These are phyloP conservation scores for Chaetothyriales sp. DNA, from an alignment of 2,329 filamentous ascomycete species.

Conservation along the genomic window DNA sequence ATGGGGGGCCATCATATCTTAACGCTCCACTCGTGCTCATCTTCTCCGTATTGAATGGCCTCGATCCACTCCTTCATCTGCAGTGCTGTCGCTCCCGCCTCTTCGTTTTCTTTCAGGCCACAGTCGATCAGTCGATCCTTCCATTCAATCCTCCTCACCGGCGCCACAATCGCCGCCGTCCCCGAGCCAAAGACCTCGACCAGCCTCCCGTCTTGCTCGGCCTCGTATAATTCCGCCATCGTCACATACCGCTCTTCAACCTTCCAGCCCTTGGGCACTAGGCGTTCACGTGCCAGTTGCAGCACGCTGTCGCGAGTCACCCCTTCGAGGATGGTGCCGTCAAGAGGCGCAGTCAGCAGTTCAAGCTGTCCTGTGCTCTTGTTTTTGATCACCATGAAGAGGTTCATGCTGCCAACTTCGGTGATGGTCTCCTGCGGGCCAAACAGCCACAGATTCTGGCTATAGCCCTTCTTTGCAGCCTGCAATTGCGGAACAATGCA, in stretches of 20 bases:
- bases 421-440: constrained; percentile 91
- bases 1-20: constrained; percentile 6
- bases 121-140: constrained; percentile 67
- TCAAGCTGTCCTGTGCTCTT: constrained; percentile 81
- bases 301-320: constrained; percentile 87
- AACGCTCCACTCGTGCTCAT: constrained; percentile 73
- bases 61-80: constrained; percentile 96
- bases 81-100: constrained; percentile 72
- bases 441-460: constrained; percentile 97
- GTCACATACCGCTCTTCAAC: constrained; percentile 80
- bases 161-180: constrained; percentile 86
- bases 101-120: constrained; percentile 62
- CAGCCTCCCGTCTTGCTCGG: constrained; percentile 67
- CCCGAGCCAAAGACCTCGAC: constrained; percentile 89
- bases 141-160: constrained; percentile 80
- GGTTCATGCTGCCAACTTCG: constrained; percentile 97
- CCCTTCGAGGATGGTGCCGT: constrained; percentile 91
- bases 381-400: constrained; percentile 76
- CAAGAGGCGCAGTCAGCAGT: constrained; percentile 83
- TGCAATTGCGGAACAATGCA: constrained; percentile 94
- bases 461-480: constrained; percentile 79
- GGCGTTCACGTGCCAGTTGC: constrained; percentile 65
- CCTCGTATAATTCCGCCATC: constrained; percentile 72
- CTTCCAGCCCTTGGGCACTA: constrained; percentile 75
- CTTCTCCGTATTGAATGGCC: constrained; percentile 84